These are phyloP conservation scores for Picochlorum costavermella DNA, from an alignment of 139 green algal genomes.

Conservation along the genomic window DNA sequence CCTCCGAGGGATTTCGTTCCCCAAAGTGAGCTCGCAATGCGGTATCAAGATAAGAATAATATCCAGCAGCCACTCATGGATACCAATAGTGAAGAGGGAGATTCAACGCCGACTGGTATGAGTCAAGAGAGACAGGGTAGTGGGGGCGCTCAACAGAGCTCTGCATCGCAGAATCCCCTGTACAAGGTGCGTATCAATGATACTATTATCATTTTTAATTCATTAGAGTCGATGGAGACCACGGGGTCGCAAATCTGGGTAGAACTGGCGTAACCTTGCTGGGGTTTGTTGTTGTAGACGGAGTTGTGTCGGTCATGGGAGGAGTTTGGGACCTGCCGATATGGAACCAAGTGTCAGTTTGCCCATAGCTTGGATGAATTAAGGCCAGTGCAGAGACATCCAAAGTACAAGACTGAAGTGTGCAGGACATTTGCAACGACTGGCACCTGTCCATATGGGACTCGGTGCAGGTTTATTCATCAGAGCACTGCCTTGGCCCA, in stretches of 20 bases:
- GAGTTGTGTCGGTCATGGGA: constrained; percentile 83
- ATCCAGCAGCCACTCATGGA: neutral
- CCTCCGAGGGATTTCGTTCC: constrained; percentile 1
- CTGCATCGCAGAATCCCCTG: neutral
- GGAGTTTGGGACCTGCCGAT: constrained; percentile 69
- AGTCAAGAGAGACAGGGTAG: neutral
- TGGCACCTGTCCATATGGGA: constrained; percentile 76
- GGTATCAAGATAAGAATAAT: neutral
- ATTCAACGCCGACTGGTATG: neutral
- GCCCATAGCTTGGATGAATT: constrained; percentile 77
- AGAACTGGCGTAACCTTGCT: too few relatives aligned
- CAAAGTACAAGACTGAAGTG: constrained; percentile 85
- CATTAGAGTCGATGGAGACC: too few relatives aligned
- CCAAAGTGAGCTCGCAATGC: neutral
- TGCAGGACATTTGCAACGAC: constrained; percentile 63
- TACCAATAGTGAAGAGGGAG: neutral
- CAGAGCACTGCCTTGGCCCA: constrained; percentile 8
- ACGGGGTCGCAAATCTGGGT: too few relatives aligned
- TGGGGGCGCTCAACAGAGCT: neutral
- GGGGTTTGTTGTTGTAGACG: constrained; percentile 51
- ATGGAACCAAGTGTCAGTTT: constrained; percentile 86
- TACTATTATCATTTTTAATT: too few relatives aligned
- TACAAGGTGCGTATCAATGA: constrained; percentile 1
- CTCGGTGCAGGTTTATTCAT: constrained; percentile 84
- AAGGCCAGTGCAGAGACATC: constrained; percentile 64